Evolutionary conservation across 1,284 basidiomycete genomes (phyloP).

Genomic region (Microbotryum intermedium): DNA sequence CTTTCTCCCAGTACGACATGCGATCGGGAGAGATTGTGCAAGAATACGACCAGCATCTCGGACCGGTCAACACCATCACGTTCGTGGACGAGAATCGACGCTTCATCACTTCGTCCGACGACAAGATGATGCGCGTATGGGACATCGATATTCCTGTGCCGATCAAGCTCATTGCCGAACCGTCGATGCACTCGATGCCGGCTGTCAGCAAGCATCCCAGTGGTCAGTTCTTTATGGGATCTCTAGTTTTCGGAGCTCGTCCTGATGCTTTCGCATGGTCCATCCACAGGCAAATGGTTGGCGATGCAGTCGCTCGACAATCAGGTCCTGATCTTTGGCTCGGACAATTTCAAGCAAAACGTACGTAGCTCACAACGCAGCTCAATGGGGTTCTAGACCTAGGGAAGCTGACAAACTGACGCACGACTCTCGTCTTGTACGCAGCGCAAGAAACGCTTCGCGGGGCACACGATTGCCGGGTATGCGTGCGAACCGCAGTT

Average conservation of each 20-base stretch:
- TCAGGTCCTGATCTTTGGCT: constrained; percentile 91
- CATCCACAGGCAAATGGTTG: constrained; percentile 73
- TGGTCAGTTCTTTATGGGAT: constrained; percentile 51
- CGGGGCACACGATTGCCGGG: constrained; percentile 89
- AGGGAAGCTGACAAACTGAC: not conserved
- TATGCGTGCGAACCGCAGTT: constrained; percentile 96
- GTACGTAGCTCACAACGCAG: constrained; percentile 33
- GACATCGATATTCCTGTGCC: constrained; percentile 51
- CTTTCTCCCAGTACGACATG: constrained; percentile 69
- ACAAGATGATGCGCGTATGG: constrained; percentile 99
- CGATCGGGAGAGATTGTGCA: constrained; percentile 87
- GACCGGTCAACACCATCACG: constrained; percentile 87
- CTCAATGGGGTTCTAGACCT: not conserved
- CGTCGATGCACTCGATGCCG: constrained; percentile 99
- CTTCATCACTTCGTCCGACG: constrained; percentile 97
- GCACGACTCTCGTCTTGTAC: not conserved
- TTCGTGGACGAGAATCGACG: constrained; percentile 92
- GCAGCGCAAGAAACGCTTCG: constrained; percentile 78
- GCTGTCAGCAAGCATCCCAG: constrained; percentile 89
- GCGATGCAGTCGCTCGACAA: constrained; percentile 97
- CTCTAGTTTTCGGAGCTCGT: not conserved
- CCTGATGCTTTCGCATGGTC: constrained; percentile 8
- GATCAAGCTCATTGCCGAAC: constrained; percentile 99
- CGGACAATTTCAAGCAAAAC: constrained; percentile 90
- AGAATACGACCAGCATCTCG: constrained; percentile 97